Evolutionary conservation across 768 basidiomycete species (phyloP), one percentile per base, ranked within the genome.

Genomic region (Suillus decipiens): DNA sequence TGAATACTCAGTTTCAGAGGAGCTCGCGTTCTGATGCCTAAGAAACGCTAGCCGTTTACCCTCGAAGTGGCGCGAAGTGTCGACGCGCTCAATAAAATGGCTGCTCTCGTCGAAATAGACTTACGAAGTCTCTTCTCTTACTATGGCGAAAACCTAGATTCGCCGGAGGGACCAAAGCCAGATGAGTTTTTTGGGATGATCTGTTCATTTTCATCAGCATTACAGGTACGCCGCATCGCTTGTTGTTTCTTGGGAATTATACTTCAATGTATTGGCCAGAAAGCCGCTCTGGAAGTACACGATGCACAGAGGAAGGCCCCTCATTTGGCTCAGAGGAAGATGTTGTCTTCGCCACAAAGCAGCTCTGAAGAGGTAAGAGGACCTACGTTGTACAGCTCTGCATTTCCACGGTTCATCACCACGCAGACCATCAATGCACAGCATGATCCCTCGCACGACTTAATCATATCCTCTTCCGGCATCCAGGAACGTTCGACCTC

Each of bases 171-270:
- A 1, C 81, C 83, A 3, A 93, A 89, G 69, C 85, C 90, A 0
- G 95, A 96, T 72, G 90, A 92, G 65, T 87, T 97, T 71, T 96
- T 97, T 68, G 84, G 82, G 0, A 75, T 88, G 61, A 82, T 95
- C 53, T 79, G 84, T n/a, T 84, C 87, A 0, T 94, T 95, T 75
- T 89, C 89, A 0, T 84, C 85, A 0, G 85, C 85, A 1, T 78
- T 95, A 22, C 87, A 88, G 84, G 89, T 88, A 64, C 59, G 77
- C 69, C 59, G 77, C 69, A 11, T 1, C 17, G 2, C 19, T 36
- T 11, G 9, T 11, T 15, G 34, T 39, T 42, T 22, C 17, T 39
- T 17, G 19, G 41, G 3, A 63, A n/a, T 48, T 24, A 65, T 60
- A 59, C 14, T 60, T 51, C 47, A 53, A 12, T 4, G 7, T 15